Base-by-base conservation (phyloP, 495 filamentous ascomycete genomes). In the Hypoxylon fragiforme region DNA sequence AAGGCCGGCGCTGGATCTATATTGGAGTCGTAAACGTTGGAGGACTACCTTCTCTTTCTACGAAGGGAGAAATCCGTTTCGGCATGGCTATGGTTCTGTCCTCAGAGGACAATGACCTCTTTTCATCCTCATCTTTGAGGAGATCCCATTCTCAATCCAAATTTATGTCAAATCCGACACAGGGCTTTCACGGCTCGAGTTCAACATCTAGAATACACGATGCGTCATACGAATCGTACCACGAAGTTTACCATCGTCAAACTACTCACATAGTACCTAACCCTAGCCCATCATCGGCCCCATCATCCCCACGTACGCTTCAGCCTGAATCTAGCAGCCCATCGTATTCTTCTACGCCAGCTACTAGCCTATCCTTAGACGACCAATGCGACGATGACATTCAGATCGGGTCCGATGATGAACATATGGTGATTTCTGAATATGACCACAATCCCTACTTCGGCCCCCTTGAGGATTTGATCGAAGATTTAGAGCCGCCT, bases 361-460 rank as follows among this genome's bases (percentile, higher is more conserved):
- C 83, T 11, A 84, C 82, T 49, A 85, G 77, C 49, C 64, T 89
- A 18, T 88, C 86, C 0, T 65, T 88, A 20, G 78, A 80, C 50
- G 77, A 75, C 12, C 71, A 75, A 42, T 78, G 69, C 55, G 76
- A 79, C 14, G 71, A 78, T 18, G 71, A 77, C 15, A 70, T 75
- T n/a, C 73, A 57, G n/a, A 61, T 61, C 11, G 51, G 66, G 9
- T 45, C 70, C 20, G 81, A 85, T 18, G 80, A 85, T 18, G 78
- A 85, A 35, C 72, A 79, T 16, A 68, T 86, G 28, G 59, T 79
- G 8, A 74, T 89, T 7, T 81, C 84, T 0, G 75, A 77, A 4
- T 85, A 87, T 66, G 79, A 81, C 44, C 69, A 79, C 43, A 73
- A 73, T 16, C 68, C 64, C 7, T 78, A 75, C 50, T 79, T 76